Evolutionary conservation across 1,284 basidiomycete genomes (phyloP), one percentile per base, ranked within the genome.

Genomic region (Malassezia nana): DNA sequence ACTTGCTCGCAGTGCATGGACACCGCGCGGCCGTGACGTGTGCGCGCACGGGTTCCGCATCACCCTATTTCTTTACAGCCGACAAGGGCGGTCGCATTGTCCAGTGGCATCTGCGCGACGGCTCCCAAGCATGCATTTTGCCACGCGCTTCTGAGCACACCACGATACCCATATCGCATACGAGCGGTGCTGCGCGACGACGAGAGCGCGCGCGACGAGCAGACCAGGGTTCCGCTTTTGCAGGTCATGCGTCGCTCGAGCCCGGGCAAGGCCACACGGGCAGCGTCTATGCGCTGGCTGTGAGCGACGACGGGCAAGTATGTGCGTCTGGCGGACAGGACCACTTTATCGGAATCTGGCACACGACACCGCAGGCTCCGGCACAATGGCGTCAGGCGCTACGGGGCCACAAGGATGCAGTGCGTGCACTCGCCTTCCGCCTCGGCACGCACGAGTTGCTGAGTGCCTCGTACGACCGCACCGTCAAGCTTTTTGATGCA

Each of bases 241-340:
- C 46, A 2, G 46, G 45, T 22, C 60, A 63, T 52, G 32, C 66
- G 45, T 39, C 75, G 76, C 52, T 72, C 64, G 22, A 53, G 26
- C 70, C 63, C 79, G 55, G 47, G 16, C 57, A 72, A 49, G 91
- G 92, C 0, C 92, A 98, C 73, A 84, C 82, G 1, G 88, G 89
- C 65, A 86, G 90, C 71, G 81, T 98, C 0, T 79, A 87, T 55
- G 79, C 83, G 1, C 77, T 98, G 15, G 87, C 91, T 0, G 72
- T 95, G 44, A 91, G 87, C 59, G 80, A 82, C 30, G 88, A 96
- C 74, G 90, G 87, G 1, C 83, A 81, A 66, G 83, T 84, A 62
- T 79, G 98, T 1, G 89, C 84, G 0, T 89, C 86, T 60, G 90
- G 83, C 1, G 91, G 92, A 0, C 82, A 82, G 68, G 92, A 98